Base-by-base conservation (phyloP, 257 asterid genomes). In the Echium plantagineum region DNA sequence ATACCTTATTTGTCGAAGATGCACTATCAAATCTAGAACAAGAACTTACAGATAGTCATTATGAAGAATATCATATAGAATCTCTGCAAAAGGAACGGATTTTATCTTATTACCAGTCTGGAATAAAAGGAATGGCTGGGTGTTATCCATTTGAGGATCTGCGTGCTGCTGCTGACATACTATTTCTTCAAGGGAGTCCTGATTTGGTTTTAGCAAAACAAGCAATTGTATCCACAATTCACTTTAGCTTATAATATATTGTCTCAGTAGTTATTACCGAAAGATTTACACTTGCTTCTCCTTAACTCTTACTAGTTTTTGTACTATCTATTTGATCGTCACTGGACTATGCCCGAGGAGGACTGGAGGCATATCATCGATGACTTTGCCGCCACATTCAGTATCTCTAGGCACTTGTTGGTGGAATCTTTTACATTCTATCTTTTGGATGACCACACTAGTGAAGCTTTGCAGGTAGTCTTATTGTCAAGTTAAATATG, bases 261-360 rank as follows among this genome's bases (percentile, higher is more conserved):
- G 16, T 58, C 59, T 56, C 60, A 21, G 24, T 58, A 15, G 12
- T 13, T 42, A 13, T 42, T 5, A 10, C 49, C 10, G n/a, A 32
- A 42, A 46, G 56, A 19, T 64, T 66, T 72, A 32, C 61, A 63
- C 60, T 38, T 66, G 15, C 19, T 31, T 51, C 66, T 78, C 86
- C 82, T 82, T 85, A 73, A 86, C 76, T 74, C 55, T 66, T 74
- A 88, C 85, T 72, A 91, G 98, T 83, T 91, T 71, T 70, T 91
- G 86, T 91, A 91, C 79, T 91, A 70, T 77, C 82, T 91, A 56
- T 88, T 84, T 81, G 98, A 91, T 74, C 83, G 94, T 61, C 90
- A 88, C 71, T 86, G 95, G 95, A 83, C 76, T 55, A 60, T 73
- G 55, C 97, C 94, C 24, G 79, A 63, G 26, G 94, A 81, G 55